Conservation (phyloP, 345 rosid species). For the Syzygium grande region DNA sequence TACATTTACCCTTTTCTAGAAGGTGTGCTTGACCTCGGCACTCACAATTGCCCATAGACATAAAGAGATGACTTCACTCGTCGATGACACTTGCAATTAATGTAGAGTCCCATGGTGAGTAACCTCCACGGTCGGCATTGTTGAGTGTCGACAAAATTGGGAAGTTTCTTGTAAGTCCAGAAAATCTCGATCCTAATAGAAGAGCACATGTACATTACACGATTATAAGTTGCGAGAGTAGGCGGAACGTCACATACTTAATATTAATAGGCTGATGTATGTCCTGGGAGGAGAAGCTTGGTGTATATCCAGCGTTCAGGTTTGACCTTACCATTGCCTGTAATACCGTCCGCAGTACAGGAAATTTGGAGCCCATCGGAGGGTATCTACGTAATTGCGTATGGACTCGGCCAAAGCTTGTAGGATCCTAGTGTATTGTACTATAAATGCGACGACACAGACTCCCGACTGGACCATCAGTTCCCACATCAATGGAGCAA, state of each 20-base stretch:
- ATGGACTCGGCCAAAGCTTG: not conserved
- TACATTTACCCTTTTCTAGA: not conserved
- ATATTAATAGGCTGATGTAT: not conserved
- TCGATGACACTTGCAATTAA: not conserved
- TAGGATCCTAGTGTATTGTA: not conserved
- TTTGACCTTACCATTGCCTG: not conserved
- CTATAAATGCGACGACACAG: not conserved
- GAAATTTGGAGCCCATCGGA: not conserved
- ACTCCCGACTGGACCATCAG: not conserved
- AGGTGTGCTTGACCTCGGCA: not conserved
- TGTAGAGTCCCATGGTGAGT: not conserved
- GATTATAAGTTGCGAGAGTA: not conserved
- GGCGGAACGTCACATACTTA: not conserved
- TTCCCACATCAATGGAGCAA: not conserved
- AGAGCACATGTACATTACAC: not conserved
- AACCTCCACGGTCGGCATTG: not conserved
- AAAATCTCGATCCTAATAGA: not conserved
- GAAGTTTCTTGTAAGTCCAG: not conserved
- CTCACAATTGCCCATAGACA: not conserved
- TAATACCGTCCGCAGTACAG: not conserved
- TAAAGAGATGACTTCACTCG: not conserved
- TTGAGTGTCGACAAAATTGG: not conserved
- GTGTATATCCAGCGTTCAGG: not conserved
- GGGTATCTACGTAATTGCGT: not conserved
- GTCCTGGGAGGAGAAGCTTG: not conserved